phyloP scores from a whole-genome alignment of 2,329 filamentous ascomycete genomes.

The Juglanconis sp. region DNA sequence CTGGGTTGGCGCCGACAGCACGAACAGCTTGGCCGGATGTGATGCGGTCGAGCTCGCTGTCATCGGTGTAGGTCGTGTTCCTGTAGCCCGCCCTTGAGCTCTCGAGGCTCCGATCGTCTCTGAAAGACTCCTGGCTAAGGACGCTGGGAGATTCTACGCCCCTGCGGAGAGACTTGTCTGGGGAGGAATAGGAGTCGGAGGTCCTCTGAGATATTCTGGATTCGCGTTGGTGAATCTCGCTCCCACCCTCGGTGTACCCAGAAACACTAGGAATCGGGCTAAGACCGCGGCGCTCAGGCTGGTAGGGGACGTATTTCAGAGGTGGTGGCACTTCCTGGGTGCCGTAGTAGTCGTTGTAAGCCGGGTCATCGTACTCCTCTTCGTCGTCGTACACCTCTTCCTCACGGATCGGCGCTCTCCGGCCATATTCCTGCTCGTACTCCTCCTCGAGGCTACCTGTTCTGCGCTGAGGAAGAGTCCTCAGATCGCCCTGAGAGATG shows the following conservation, averaged over 20 bases:
- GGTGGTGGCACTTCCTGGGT: slow-evolving; percentile 63
- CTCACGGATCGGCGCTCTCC: slow-evolving; percentile 35
- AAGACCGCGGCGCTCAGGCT: slow-evolving; percentile 66
- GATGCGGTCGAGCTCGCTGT: slow-evolving; percentile 57
- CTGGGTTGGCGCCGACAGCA: slow-evolving; percentile 68
- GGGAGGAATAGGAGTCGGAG: slow-evolving; percentile 59
- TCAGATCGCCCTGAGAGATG: slow-evolving; percentile 57
- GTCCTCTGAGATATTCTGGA: slow-evolving; percentile 49
- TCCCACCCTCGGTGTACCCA: slow-evolving; percentile 72
- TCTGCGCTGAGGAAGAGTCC: slow-evolving; percentile 49
- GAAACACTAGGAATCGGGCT: slow-evolving; percentile 93
- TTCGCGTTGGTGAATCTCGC: slow-evolving; percentile 55
- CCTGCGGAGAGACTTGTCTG: slow-evolving; percentile 52
- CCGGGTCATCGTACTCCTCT: slow-evolving; percentile 41
- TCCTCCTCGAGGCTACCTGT: slow-evolving; percentile 40
- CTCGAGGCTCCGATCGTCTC: slow-evolving; percentile 54
- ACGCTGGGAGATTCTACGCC: slow-evolving; percentile 44
- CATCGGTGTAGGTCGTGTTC: slow-evolving; percentile 48
- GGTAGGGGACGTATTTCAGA: slow-evolving; percentile 65
- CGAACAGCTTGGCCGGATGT: slow-evolving; percentile 68
- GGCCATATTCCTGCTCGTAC: slow-evolving; percentile 46
- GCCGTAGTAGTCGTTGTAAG: slow-evolving; percentile 48
- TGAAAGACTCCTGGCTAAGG: slow-evolving; percentile 50
- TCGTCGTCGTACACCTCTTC: slow-evolving; percentile 35
- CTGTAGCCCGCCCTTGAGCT: slow-evolving; percentile 56